A percentile compares a stretch with the other conserved stretches of the same genome.
Conservation (phyloP, 192 early-diverging fungal genomes). For the Gigaspora rosea region DNA sequence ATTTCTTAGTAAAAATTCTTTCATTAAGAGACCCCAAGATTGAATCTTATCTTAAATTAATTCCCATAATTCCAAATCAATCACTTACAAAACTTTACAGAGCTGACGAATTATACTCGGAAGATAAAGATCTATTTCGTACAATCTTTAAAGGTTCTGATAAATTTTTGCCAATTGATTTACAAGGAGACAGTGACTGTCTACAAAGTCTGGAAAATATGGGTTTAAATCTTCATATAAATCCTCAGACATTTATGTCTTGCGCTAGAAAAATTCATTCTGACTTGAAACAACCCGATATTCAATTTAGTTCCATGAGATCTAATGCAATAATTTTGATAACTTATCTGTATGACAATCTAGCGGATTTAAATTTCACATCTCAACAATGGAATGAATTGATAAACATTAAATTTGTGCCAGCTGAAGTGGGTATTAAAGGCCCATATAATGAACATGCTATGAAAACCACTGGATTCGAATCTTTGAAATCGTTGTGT, state of each 20-base stretch:
- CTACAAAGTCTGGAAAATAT: background rate
- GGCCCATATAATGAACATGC: no score
- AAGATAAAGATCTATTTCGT: background rate
- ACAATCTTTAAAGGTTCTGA: background rate
- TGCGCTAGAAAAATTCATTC: background rate
- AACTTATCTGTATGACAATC: no score
- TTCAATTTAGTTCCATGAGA: no score
- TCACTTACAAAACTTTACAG: background rate
- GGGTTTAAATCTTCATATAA: background rate
- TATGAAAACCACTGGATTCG: no score
- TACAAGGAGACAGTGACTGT: background rate
- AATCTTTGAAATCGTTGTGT: no score
- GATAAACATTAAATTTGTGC: no score
- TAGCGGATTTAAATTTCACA: no score
- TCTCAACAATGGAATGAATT: no score
- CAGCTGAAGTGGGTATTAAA: no score
- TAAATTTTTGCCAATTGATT: background rate
- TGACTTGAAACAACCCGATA: no score
- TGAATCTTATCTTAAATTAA: background rate
- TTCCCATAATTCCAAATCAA: background rate
- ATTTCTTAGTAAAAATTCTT: background rate
- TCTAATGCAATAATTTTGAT: no score
- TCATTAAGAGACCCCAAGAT: background rate
- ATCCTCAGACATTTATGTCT: background rate
- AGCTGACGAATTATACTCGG: background rate